Evolutionary conservation across 2,329 filamentous ascomycete genomes (phyloP), one percentile per base, ranked within the genome.

Genomic region (Aspergillaceae sp.): DNA sequence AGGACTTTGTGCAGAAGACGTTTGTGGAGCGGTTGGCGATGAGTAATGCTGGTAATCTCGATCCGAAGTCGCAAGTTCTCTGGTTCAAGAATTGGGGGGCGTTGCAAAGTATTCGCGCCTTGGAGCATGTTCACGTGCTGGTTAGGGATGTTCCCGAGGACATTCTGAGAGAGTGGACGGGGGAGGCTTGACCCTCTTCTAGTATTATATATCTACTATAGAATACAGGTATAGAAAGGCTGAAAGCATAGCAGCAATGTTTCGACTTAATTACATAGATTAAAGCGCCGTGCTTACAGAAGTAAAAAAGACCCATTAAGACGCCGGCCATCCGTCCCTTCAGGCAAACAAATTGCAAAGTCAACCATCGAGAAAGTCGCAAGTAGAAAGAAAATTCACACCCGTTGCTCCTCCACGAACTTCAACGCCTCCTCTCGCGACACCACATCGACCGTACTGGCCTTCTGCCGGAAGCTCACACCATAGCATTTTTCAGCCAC

Each of bases 401-500:
- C 29, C 27, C 19, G 75, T 67, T 94, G 88, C 19, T 89, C 91
- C 65, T 97, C 91, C 8, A 98, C 90, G 64, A 98, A 98, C 61
- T 87, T 84, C 56, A 98, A 73, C 29, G 92, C 92, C 59, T 92
- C 87, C 53, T 95, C 87, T 46, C 83, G 81, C 51, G 80, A 83
- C 42, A 96, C 90, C 44, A 91, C 91, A 69, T 92, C 87, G 60
- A 98, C 94, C 35, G 82, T 87, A 71, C 87, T 94, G 54, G 90
- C 94, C 77, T 97, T 97, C 68, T 90, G 91, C 54, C 82, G 80
- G 60, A 76, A 97, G 43, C 87, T 88, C 43, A 98, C 92, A 50
- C 92, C 92, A 66, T 98, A 98, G 70, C 91, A 96, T 73, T 95
- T 94, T 73, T 97, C 90, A 3, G 92, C 92, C 19, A 97, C 88